Evolutionary conservation across 2,329 filamentous ascomycete genomes (phyloP).

Genomic region (Penicillium sp.): DNA sequence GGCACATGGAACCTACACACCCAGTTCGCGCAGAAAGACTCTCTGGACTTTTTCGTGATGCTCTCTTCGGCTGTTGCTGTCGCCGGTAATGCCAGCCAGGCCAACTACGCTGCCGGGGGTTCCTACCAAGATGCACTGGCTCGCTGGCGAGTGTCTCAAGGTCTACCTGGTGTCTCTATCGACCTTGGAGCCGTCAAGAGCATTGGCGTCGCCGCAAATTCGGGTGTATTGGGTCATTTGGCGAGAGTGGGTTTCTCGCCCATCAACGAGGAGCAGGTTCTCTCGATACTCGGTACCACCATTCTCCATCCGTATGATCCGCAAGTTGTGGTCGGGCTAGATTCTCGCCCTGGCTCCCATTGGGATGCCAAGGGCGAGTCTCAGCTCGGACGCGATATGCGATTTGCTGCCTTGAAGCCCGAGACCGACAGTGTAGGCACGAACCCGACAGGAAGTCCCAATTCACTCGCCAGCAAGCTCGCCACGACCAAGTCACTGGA

Average conservation of each 20-base stretch:
- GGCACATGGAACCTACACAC: conserved; percentile 32
- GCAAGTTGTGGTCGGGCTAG: neutral
- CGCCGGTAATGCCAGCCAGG: conserved; percentile 47
- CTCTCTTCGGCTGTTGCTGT: conserved; percentile 42
- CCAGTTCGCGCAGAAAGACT: conserved; percentile 17
- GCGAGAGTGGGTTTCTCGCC: too few relatives aligned
- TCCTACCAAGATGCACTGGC: too few relatives aligned
- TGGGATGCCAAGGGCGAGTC: neutral
- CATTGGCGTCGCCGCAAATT: neutral
- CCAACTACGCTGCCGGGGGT: conserved; percentile 10
- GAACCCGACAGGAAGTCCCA: too few relatives aligned
- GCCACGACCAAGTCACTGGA: too few relatives aligned
- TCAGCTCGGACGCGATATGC: neutral
- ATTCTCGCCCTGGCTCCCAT: neutral
- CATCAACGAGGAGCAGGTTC: too few relatives aligned
- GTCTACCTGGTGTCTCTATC: too few relatives aligned
- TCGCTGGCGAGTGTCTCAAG: too few relatives aligned
- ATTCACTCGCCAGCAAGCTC: too few relatives aligned
- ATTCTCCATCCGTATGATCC: neutral
- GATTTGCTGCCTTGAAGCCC: neutral
- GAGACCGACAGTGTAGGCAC: too few relatives aligned
- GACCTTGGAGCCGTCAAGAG: too few relatives aligned
- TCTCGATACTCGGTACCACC: neutral
- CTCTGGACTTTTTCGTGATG: conserved; percentile 42
- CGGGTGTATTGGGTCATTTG: neutral